Evolutionary conservation across 1,284 basidiomycete genomes (phyloP), one percentile per base, ranked within the genome.

Genomic region (Microbotryomycetes sp.): DNA sequence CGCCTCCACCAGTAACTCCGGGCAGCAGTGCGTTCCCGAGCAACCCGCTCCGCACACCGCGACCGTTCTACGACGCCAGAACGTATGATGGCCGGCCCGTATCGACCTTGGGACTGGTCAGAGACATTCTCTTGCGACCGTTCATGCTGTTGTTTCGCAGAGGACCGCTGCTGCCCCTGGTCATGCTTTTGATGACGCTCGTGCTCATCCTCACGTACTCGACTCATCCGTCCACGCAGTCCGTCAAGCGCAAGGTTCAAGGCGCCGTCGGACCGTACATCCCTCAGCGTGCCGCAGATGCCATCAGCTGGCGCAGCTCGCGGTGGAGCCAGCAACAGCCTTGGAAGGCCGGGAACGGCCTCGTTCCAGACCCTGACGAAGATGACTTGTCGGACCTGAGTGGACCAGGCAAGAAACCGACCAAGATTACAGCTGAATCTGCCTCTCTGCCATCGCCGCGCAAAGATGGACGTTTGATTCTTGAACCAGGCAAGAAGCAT

Each of bases 181-280:
- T 48, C 23, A 24, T 58, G 16, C 26, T 48, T n/a, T 23, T 64
- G 46, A 13, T 61, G 50, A 57, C 54, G 13, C 28, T 60, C 45
- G 7, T 60, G 59, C 16, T 66, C 41, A 11, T 61, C 51, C 56
- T 69, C 45, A 55, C 57, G 31, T 67, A 63, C 45, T 68, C 66
- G 35, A 62, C 66, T 4, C 57, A 59, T n/a, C 60, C 57, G 0
- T 56, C 55, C 13, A 54, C 60, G 11, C 64, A 66, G 47, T 27
- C 31, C 6, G 67, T 68, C 50, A 68, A 66, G 53, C 47, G 52
- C 3, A 53, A 60, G 15, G 58, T 68, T 21, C 65, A 66, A 24
- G 67, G 67, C 27, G 67, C 67, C 0, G 67, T 67, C 5, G 61
- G 67, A 15, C 65, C 65, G 5, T 68, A 66, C 51, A 65, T 69